These are phyloP conservation scores for Dipodascus geniculatus DNA, from an alignment of 805 yeast species.

Conservation along the genomic window DNA sequence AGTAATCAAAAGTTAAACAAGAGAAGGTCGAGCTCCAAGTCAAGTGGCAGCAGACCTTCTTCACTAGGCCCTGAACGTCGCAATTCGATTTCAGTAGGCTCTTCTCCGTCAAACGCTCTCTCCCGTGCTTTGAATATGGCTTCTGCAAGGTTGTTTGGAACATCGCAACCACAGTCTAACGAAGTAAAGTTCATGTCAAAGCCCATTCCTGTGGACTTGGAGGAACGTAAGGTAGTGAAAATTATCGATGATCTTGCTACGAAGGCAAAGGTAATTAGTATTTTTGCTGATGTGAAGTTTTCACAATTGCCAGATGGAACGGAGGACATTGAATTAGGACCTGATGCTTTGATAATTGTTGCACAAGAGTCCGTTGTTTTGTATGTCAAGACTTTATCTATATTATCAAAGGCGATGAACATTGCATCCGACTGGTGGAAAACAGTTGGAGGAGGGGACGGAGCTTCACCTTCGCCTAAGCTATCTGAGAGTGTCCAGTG, in stretches of 20 bases:
- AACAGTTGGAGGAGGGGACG: constrained; percentile 31
- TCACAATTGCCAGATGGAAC: constrained; percentile 67
- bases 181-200: constrained; percentile 13
- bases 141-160: constrained; percentile 75
- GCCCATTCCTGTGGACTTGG: constrained; percentile 15
- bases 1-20: neutral
- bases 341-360: constrained; percentile 31
- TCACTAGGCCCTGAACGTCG: constrained; percentile 15
- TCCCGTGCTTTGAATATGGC: constrained; percentile 82
- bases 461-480: constrained; percentile 18
- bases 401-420: constrained; percentile 78
- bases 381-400: constrained; percentile 72
- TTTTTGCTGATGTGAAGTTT: constrained; percentile 86
- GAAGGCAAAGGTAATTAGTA: constrained; percentile 77
- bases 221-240: constrained; percentile 20
- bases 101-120: constrained; percentile 71
- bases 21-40: constrained; percentile 1
- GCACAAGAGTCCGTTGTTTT: constrained; percentile 81
- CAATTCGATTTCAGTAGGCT: constrained; percentile 26
- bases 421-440: constrained; percentile 85
- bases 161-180: constrained; percentile 13
- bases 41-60: constrained; percentile 3
- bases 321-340: constrained; percentile 19
- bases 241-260: constrained; percentile 69
- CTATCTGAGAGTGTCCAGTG: constrained; percentile 60